These are phyloP conservation scores for Euclidium syriacum DNA, from an alignment of 345 rosid genomes.

Conservation along the genomic window DNA sequence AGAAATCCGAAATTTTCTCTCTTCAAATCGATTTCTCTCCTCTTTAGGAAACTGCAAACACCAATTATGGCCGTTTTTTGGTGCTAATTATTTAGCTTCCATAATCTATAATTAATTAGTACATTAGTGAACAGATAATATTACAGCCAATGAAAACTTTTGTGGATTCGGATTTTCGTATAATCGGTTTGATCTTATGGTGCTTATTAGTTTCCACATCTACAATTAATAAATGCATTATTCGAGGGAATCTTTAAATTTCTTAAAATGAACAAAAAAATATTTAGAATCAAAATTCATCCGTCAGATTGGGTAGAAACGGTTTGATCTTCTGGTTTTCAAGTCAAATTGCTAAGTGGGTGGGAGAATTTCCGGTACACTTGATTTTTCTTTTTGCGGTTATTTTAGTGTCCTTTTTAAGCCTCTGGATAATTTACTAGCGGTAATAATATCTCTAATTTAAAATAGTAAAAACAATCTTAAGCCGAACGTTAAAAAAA, in stretches of 20 bases:
- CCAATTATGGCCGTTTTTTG: conserved; percentile 25
- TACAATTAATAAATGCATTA: background rate
- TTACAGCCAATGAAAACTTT: too few species aligned
- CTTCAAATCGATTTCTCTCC: background rate
- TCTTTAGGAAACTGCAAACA: background rate
- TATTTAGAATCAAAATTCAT: background rate
- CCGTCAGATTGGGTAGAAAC: conserved; percentile 3
- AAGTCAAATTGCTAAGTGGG: too few species aligned
- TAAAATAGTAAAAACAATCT: conserved; percentile 12
- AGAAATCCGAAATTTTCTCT: background rate
- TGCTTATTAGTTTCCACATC: conserved; percentile 2
- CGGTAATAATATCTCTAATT: background rate
- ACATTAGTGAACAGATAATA: too few species aligned
- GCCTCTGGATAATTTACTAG: too few species aligned
- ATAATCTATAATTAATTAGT: background rate
- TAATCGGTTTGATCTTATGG: too few species aligned
- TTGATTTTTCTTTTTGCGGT: too few species aligned
- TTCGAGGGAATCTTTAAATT: background rate
- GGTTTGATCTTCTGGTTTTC: background rate
- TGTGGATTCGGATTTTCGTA: too few species aligned
- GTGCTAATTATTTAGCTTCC: background rate
- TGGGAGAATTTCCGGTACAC: too few species aligned
- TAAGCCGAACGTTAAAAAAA: conserved; percentile 10
- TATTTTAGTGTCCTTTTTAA: too few species aligned
- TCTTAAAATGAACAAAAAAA: background rate